Conservation (phyloP, 306 rosid genomes). For the Aeschynomene evenia region DNA sequence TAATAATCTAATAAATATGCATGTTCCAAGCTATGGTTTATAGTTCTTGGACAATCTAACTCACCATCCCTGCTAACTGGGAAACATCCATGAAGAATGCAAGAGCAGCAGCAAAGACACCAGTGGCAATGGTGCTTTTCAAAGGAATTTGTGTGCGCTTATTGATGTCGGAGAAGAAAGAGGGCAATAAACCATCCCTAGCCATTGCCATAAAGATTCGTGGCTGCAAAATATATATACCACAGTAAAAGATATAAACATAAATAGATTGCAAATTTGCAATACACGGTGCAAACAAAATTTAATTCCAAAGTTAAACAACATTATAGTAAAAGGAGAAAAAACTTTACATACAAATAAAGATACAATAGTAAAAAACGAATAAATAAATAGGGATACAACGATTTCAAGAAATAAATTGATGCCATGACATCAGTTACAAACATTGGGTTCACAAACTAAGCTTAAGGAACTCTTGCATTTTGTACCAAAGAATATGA, state of each 20-base stretch:
- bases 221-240: slow-evolving; percentile 48
- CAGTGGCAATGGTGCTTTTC: slow-evolving; percentile 53
- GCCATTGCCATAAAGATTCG: slow-evolving; percentile 69
- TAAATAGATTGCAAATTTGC: neutral
- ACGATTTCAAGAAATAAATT: neutral
- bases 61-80: slow-evolving; percentile 75
- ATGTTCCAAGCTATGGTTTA: slow-evolving; percentile 3
- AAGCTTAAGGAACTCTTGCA: neutral
- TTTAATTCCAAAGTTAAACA: neutral
- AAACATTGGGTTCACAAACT: neutral
- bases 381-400: neutral
- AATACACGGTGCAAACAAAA: neutral
- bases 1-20: slow-evolving; percentile 14
- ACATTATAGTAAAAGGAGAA: neutral
- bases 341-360: neutral
- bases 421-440: neutral
- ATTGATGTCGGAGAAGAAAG: slow-evolving; percentile 52
- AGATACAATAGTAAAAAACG: too few relatives aligned
- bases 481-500: neutral
- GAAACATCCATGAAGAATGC: slow-evolving; percentile 87
- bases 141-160: slow-evolving; percentile 42
- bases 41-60: slow-evolving; percentile 26
- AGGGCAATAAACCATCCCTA: slow-evolving; percentile 57
- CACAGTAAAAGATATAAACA: neutral
- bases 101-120: slow-evolving; percentile 54